Base-by-base conservation (phyloP, 2,329 filamentous ascomycete species). In the Teratosphaeria destructans region DNA sequence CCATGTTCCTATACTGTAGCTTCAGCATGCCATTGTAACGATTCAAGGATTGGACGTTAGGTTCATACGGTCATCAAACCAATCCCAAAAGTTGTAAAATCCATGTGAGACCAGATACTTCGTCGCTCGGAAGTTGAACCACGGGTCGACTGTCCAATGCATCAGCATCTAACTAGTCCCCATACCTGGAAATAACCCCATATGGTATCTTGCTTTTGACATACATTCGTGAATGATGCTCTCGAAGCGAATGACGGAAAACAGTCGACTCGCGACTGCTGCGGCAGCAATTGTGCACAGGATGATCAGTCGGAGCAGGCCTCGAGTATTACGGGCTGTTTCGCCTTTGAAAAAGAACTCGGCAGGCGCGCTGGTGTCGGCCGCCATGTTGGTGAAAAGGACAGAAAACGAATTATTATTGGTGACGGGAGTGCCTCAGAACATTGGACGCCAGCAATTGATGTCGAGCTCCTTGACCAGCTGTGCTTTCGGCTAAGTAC, bases 191-290 rank as follows among this genome's bases (percentile, higher is more conserved):
- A 27, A 55, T 32, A 14, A 23, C 35, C 35, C 12, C 35, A n/a
- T 55, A 19, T 14, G 39, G 39, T 59, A 63, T 68, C 67, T 27
- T 55, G 49, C 59, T 64, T 58, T 29, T 49, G 43, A 87, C 91
- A 77, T 75, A 96, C 94, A 99, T 82, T 99, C 94, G 82, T 99
- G 94, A 72, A 99, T 99, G 72, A 99, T 99, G 79, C 90, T 96
- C 79, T 99, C 94, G 74, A 99, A 99, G 67, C 94, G 89, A 77
- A 99, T 97, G 67, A 99, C 94, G 71, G 91, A 96, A 82, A 99
- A 99, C 67, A 99, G 82, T 77, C 94, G 90, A 77, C 92, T 96
- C 67, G 92, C 85, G 72, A 97, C 84, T 67, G 93, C 91, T 63
- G 94, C 92, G 60, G 85, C 91, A 65, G 94, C 94, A 76, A 99